Evolutionary conservation across 2,329 filamentous ascomycete genomes (phyloP).

Genomic region (Epichloe glyceriae): DNA sequence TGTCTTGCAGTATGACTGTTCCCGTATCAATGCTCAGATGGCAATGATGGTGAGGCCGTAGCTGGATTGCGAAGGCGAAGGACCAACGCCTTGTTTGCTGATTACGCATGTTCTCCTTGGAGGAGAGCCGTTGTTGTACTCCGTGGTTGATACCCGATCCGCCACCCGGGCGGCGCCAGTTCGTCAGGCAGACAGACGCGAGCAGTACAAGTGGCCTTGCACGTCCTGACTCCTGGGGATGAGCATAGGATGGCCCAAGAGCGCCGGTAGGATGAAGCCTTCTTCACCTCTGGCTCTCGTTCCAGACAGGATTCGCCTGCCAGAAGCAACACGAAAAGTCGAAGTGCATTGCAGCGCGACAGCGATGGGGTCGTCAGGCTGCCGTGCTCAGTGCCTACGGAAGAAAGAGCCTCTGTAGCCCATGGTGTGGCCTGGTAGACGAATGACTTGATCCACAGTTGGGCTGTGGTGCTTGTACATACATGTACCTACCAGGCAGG

Average conservation of each 20-base stretch:
- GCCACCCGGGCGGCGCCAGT: conserved; percentile 2
- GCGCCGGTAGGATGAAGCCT: background rate
- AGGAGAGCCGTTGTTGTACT: background rate
- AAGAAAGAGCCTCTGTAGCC: too few relatives aligned
- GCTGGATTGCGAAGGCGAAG: background rate
- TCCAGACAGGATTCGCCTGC: background rate
- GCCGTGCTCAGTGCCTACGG: too few relatives aligned
- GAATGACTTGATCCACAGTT: conserved; percentile 7
- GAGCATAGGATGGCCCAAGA: background rate
- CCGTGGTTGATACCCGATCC: conserved; percentile 4
- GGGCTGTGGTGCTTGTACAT: conserved; percentile 1
- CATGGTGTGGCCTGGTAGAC: too few relatives aligned
- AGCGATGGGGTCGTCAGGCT: too few relatives aligned
- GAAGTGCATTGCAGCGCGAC: background rate
- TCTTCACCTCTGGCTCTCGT: background rate
- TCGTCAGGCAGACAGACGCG: conserved; percentile 1
- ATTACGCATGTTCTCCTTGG: background rate
- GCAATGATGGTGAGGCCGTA: background rate
- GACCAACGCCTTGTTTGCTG: background rate
- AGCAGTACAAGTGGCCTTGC: too few relatives aligned
- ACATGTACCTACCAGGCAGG: background rate
- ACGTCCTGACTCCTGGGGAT: too few relatives aligned
- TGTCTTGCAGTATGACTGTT: background rate
- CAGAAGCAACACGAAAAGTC: background rate
- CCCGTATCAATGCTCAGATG: background rate